Evolutionary conservation across 2,329 filamentous ascomycete genomes (phyloP).

Genomic region (Aspergillus neotritici): DNA sequence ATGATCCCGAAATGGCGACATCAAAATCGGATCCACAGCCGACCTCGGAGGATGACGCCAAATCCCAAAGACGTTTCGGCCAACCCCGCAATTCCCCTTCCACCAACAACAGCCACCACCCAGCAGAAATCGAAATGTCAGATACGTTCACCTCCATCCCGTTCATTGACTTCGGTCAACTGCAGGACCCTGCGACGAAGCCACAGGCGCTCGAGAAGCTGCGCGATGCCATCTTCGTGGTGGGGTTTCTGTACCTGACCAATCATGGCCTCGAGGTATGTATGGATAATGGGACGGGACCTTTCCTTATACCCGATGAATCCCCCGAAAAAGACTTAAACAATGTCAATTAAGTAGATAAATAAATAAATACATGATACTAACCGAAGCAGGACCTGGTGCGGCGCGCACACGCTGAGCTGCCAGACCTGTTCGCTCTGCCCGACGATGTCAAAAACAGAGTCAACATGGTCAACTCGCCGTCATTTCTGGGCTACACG

Average conservation of each 20-base stretch:
- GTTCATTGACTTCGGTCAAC: conserved; percentile 24
- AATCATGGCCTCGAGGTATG: conserved; percentile 32
- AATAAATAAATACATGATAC: too few relatives aligned
- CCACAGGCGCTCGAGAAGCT: conserved; percentile 20
- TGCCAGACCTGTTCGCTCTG: conserved; percentile 24
- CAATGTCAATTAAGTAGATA: too few relatives aligned
- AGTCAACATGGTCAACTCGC: conserved; percentile 31
- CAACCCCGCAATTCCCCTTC: too few relatives aligned
- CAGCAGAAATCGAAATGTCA: conserved; percentile 16
- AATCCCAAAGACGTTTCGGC: too few relatives aligned
- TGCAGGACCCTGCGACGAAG: conserved; percentile 22
- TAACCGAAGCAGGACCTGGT: conserved; percentile 16
- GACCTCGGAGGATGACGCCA: too few relatives aligned
- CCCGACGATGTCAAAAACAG: conserved; percentile 21
- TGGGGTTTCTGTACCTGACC: conserved; percentile 32
- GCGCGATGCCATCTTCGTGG: conserved; percentile 30
- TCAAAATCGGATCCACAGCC: too few relatives aligned
- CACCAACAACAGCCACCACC: not conserved
- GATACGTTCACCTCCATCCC: conserved; percentile 28
- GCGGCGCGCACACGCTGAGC: conserved; percentile 14
- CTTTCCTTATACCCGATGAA: not conserved
- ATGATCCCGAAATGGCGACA: too few relatives aligned
- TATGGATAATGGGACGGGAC: not conserved
- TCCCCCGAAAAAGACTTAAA: too few relatives aligned
- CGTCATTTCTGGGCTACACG: conserved; percentile 31